phyloP scores from a whole-genome alignment of 768 basidiomycete genomes.

The Mycena olivaceomarginata region DNA sequence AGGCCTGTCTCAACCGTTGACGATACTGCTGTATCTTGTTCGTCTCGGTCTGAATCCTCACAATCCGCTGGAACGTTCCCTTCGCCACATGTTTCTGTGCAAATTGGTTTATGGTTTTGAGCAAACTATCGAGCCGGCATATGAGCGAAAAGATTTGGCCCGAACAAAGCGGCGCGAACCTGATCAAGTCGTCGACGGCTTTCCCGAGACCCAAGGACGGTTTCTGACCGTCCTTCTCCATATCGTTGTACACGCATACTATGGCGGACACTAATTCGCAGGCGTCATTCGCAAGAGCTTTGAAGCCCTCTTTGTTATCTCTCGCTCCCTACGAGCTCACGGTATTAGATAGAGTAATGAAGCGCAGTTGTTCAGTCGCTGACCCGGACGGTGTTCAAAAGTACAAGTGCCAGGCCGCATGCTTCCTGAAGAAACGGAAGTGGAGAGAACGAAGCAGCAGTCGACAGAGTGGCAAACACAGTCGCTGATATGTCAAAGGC shows the following conservation, averaged over 20 bases:
- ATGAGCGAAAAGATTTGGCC: background rate
- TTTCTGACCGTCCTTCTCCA: slow-evolving; percentile 38
- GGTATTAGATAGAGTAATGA: background rate
- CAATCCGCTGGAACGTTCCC: slow-evolving; percentile 35
- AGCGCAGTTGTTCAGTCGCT: background rate
- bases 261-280: slow-evolving; percentile 49
- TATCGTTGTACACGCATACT: slow-evolving; percentile 41
- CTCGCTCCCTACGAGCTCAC: slow-evolving; percentile 42
- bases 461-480: slow-evolving; percentile 46
- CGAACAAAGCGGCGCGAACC: slow-evolving; percentile 36
- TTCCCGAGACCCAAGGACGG: slow-evolving; percentile 39
- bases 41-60: slow-evolving; percentile 41
- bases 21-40: slow-evolving; percentile 46
- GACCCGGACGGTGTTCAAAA: slow-evolving; percentile 47
- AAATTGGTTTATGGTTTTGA: slow-evolving; percentile 45
- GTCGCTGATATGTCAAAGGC: slow-evolving; percentile 44
- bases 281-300: slow-evolving; percentile 48
- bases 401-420: slow-evolving; percentile 41
- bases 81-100: slow-evolving; percentile 39
- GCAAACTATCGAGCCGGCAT: slow-evolving; percentile 35
- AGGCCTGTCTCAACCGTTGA: slow-evolving; percentile 43
- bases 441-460: slow-evolving; percentile 44
- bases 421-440: slow-evolving; percentile 50
- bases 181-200: slow-evolving; percentile 42
- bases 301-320: slow-evolving; percentile 49